Evolutionary conservation across 73 alveolate species (phyloP), one percentile per base, ranked within the genome.

Genomic region (Tetrahymena elliotti): DNA sequence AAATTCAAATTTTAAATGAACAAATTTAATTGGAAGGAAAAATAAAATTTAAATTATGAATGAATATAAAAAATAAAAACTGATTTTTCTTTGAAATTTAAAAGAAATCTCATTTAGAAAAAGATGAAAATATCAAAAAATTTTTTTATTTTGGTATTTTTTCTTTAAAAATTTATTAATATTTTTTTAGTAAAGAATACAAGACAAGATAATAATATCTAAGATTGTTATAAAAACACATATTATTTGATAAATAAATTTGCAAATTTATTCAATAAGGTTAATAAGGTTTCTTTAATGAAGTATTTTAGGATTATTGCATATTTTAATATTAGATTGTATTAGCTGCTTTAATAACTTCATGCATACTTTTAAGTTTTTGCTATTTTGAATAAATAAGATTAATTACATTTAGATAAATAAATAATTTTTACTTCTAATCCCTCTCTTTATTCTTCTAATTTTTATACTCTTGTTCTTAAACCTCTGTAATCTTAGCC

Each of bases 401-500:
- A n/a, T 68, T 68, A 40, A 40, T 27, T 6, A 68, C 10, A 27
- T 15, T 53, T n/a, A 53, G n/a, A 68, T 68, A 68, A 16, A 24
- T 22, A 68, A 3, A 68, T 18, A 68, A 68, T 18, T 24, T 0
- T 68, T 68, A 68, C 88, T 11, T 68, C 88, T 68, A 68, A 68
- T 24, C 22, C n/a, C 36, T 68, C 38, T 68, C 38, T 68, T 68
- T 68, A 35, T 24, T 68, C 38, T 68, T 68, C 88, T 31, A 68
- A 68, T 68, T n/a, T 68, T 68, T 3, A n/a, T 27, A 68, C 88
- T 68, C 88, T 68, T 27, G 88, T 68, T 24, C 88, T 68, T 68
- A 68, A 68, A 68, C 20, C 88, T 68, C 88, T 84, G 27, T 93
- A 97, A 93, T 97, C 99, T 10, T 92, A 82, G 93, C 97, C 96